Percentiles rank a stretch among this genome's conserved stretches.
These are phyloP conservation scores for Cicer chorassanicum DNA, from an alignment of 306 rosid genomes.

Conservation along the genomic window DNA sequence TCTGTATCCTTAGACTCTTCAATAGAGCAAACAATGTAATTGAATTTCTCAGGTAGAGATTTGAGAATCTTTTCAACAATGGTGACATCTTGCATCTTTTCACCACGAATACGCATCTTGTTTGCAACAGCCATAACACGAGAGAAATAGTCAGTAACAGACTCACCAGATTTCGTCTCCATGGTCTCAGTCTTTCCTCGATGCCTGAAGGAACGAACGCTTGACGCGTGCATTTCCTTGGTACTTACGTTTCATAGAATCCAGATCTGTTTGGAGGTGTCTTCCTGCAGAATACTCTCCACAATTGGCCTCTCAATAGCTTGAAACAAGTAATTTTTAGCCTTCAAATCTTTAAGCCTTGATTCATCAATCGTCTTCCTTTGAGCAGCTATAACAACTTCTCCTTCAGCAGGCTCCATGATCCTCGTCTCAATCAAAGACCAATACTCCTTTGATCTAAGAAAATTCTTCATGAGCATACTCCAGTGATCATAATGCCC, in stretches of 20 bases:
- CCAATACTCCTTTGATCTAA: neutral
- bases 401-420: neutral
- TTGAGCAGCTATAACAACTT: neutral
- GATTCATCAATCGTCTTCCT: neutral
- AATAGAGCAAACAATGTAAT: neutral
- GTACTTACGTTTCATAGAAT: neutral
- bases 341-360: neutral
- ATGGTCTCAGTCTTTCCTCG: neutral
- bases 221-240: neutral
- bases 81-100: neutral
- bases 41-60: neutral
- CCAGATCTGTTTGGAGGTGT: neutral
- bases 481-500: conserved; percentile 20
- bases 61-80: neutral
- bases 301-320: neutral
- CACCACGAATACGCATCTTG: neutral
- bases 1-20: neutral
- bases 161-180: neutral
- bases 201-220: neutral
- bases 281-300: neutral
- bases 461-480: neutral
- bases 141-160: neutral
- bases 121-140: neutral
- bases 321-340: neutral
- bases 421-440: neutral